Base-by-base conservation (phyloP, 306 rosid species). In the Vicia villosa region DNA sequence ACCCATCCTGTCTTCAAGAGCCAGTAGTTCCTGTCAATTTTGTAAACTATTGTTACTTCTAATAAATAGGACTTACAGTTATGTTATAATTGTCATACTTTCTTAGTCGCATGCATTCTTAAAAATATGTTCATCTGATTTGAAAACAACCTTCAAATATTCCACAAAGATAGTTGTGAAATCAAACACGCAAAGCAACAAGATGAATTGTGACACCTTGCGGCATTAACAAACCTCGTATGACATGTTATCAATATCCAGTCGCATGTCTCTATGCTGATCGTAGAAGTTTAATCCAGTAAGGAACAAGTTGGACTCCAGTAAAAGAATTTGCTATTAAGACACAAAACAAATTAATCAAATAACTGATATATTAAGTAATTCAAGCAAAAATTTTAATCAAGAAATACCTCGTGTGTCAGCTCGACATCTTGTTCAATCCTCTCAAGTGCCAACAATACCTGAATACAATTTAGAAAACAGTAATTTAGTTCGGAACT, bases 1-100 rank as follows among this genome's bases (percentile, higher is more conserved):
- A n/a, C 99, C 99, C 96, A 91, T 95, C 65, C 88, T 89, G 81
- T 95, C 99, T 83, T 95, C 99, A 69, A 95, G 78, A 67, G 96
- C 99, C 50, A 95, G 77, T 49, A 95, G 83, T 86, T 95, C 96
- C 99, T 91, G 82, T n/a, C 77, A 78, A 79, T 52, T 54, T 22
- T 19, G 0, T 50, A 65, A 65, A 47, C 12, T 63, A 36, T 26
- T 17, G 14, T 16, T 17, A 19, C 51, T 54, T 7, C 50, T 34
- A 67, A 49, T 17, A 46, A 16, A 36, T 20, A 21, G 50, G 4
- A 69, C 19, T 51, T 34, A 28, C 6, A 61, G 54, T 22, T 12
- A 49, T 6, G 36, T 54, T 70, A 69, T 22, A 76, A 57, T 40
- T 42, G 28, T 63, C 19, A 32, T 15, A 28, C 51, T 64, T 50